Evolutionary conservation across 371 early-diverging fungal species (phyloP).

Genomic region (Mucor velutinosus): DNA sequence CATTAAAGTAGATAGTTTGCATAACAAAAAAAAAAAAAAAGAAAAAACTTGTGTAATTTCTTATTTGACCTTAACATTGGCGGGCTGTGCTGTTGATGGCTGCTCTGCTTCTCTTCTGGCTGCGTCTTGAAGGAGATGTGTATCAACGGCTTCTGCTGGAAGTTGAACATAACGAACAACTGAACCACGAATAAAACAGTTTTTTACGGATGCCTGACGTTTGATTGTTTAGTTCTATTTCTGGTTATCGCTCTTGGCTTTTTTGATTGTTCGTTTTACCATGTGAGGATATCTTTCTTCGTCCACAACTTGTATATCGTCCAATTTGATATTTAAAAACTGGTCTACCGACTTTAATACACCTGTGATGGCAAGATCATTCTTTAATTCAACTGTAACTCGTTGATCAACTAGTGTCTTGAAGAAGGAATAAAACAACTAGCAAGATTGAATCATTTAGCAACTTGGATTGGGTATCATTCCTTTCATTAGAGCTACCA

Average conservation of each 20-base stretch:
- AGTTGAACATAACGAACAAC: conserved; percentile 97
- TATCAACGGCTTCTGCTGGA: conserved; percentile 87
- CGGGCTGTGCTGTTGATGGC: conserved; percentile 56
- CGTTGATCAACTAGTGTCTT: conserved; percentile 96
- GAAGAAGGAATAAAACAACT: conserved; percentile 99
- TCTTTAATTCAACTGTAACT: conserved; percentile 98
- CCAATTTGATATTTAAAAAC: conserved; percentile 97
- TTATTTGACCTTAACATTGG: conserved; percentile 56
- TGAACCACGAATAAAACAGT: conserved; percentile 98
- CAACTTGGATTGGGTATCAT: not conserved
- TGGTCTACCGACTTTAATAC: conserved; percentile 97
- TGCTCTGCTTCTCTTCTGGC: conserved; percentile 86
- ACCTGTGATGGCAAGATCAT: conserved; percentile 94
- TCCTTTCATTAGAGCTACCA: not conserved
- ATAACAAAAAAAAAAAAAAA: not conserved
- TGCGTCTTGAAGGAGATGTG: conserved; percentile 94
- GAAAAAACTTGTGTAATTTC: not conserved
- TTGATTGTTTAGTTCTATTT: not conserved
- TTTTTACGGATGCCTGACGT: conserved; percentile 87
- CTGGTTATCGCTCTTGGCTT: not conserved
- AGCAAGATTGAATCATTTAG: not conserved
- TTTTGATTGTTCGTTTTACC: conserved; percentile 55
- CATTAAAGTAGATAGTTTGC: not conserved
- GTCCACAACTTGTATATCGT: conserved; percentile 88
- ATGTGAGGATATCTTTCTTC: conserved; percentile 95